Evolutionary conservation across 2,329 filamentous ascomycete genomes (phyloP).

Genomic region (Nothophoma quercina): DNA sequence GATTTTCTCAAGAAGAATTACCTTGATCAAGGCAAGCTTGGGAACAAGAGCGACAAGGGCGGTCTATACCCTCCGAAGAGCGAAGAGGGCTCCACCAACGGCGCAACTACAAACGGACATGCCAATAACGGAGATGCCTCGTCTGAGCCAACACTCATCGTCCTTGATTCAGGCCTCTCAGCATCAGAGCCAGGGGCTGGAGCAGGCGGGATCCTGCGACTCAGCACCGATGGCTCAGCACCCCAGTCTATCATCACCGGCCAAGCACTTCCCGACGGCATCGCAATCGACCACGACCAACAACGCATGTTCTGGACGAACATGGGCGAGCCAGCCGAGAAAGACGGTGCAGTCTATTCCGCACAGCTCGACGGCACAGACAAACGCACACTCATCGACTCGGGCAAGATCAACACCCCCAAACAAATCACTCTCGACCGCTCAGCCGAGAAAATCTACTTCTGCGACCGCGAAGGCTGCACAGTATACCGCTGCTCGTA

Average conservation of each 20-base stretch:
- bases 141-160: slow-evolving; percentile 7
- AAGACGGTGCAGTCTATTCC: slow-evolving; percentile 55
- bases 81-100: neutral
- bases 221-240: slow-evolving; percentile 13
- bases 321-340: slow-evolving; percentile 28
- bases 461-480: slow-evolving; percentile 54
- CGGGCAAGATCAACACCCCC: slow-evolving; percentile 54
- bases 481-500: slow-evolving; percentile 44
- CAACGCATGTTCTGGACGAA: slow-evolving; percentile 43
- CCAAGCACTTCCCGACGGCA: slow-evolving; percentile 41
- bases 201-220: slow-evolving; percentile 24
- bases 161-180: slow-evolving; percentile 22
- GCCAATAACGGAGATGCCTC: neutral
- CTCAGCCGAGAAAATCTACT: slow-evolving; percentile 45
- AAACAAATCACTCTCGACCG: slow-evolving; percentile 50
- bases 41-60: slow-evolving; percentile 47
- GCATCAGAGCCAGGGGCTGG: slow-evolving; percentile 7
- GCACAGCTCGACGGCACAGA: slow-evolving; percentile 61
- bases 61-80: slow-evolving; percentile 21
- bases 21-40: slow-evolving; percentile 57
- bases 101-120: neutral
- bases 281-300: slow-evolving; percentile 31
- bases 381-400: slow-evolving; percentile 53
- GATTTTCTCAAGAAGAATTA: slow-evolving; percentile 57
- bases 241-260: slow-evolving; percentile 9